These are phyloP conservation scores for Taphrina populina DNA, from an alignment of 1,139 yeast genomes.

Conservation along the genomic window DNA sequence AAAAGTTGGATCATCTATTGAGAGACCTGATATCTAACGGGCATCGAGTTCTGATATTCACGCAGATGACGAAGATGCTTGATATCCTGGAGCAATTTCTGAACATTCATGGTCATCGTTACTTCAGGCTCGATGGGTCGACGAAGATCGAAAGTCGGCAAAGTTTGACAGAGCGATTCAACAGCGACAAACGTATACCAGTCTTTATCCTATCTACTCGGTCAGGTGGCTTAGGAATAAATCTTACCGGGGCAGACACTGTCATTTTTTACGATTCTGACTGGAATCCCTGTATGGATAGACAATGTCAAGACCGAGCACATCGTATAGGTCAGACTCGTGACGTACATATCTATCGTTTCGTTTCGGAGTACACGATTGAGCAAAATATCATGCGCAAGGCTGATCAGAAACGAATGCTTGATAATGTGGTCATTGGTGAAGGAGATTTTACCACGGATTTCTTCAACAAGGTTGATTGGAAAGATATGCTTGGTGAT, in stretches of 20 bases:
- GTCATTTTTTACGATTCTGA: slow-evolving; percentile 99
- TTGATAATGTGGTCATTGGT: slow-evolving; percentile 94
- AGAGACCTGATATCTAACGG: slow-evolving; percentile 80
- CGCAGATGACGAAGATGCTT: slow-evolving; percentile 96
- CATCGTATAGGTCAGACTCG: slow-evolving; percentile 98
- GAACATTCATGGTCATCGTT: slow-evolving; percentile 90
- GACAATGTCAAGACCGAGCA: slow-evolving; percentile 98
- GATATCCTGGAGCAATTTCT: slow-evolving; percentile 91
- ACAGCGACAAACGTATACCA: slow-evolving; percentile 79
- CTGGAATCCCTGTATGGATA: slow-evolving; percentile 99
- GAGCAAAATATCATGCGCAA: slow-evolving; percentile 91
- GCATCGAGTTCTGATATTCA: slow-evolving; percentile 90
- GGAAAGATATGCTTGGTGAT: slow-evolving; percentile 79
- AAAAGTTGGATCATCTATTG: slow-evolving; percentile 70
- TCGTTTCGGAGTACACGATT: slow-evolving; percentile 93
- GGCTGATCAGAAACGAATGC: slow-evolving; percentile 91
- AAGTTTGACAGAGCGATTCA: slow-evolving; percentile 85
- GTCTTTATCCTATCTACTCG: slow-evolving; percentile 91
- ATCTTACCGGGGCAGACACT: slow-evolving; percentile 96
- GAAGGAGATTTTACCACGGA: slow-evolving; percentile 98
- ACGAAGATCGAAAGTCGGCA: slow-evolving; percentile 97
- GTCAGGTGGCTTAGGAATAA: slow-evolving; percentile 97
- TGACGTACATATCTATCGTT: slow-evolving; percentile 94
- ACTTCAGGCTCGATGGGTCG: slow-evolving; percentile 95
- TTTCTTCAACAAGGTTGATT: slow-evolving; percentile 84